Percentiles rank a stretch among this genome's conserved stretches.
These are phyloP conservation scores for Neonectria sp. DNA, from an alignment of 2,329 filamentous ascomycete genomes.

Conservation along the genomic window DNA sequence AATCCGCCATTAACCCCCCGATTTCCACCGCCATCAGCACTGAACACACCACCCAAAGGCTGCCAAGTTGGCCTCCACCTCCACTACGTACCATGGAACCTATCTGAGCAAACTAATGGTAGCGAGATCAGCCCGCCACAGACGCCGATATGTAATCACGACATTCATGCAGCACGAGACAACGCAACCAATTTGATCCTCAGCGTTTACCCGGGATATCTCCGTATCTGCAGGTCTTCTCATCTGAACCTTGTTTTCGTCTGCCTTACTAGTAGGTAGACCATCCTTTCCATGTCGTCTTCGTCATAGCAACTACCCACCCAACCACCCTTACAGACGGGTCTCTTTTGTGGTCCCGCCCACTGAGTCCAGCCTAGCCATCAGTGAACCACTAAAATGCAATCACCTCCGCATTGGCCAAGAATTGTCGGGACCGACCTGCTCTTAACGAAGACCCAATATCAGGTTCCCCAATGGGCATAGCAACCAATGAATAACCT, in stretches of 20 bases:
- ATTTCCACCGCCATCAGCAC: neutral
- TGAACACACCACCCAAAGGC: conserved; percentile 5
- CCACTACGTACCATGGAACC: neutral
- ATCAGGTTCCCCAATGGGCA: neutral
- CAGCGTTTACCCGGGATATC: neutral
- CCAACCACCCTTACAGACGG: neutral
- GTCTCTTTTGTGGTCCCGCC: neutral
- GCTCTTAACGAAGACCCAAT: neutral
- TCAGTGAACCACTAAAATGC: neutral
- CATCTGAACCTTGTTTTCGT: neutral
- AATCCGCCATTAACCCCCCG: neutral
- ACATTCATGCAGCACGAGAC: conserved; percentile 6
- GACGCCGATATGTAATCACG: conserved; percentile 3
- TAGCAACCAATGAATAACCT: neutral
- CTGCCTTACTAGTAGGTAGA: neutral
- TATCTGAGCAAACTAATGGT: neutral
- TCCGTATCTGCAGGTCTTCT: neutral
- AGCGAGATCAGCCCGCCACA: conserved; percentile 2
- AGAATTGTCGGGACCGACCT: neutral
- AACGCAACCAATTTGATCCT: neutral
- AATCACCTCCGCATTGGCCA: neutral
- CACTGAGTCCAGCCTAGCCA: neutral
- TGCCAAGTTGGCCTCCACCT: neutral
- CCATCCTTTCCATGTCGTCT: neutral
- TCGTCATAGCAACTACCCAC: conserved; percentile 1